A percentile compares a stretch with the other conserved stretches of the same genome.
These are phyloP conservation scores for Gnaphalium uliginosum DNA, from an alignment of 129 eudicot genomes.

Conservation along the genomic window DNA sequence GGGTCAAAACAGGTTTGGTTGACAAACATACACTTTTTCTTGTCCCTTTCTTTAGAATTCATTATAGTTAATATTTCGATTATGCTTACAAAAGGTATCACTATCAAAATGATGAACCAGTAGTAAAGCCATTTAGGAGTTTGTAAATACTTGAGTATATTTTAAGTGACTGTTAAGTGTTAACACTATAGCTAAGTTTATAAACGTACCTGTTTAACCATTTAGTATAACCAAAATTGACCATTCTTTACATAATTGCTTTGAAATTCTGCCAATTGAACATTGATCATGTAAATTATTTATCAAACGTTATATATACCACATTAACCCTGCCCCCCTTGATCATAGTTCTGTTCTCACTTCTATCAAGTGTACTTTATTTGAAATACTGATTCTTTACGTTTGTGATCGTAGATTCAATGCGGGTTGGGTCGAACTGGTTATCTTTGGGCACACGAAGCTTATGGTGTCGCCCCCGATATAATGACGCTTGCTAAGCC, in stretches of 20 bases:
- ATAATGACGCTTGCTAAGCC: constrained; percentile 96
- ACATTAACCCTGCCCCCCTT: not conserved
- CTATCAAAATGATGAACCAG: too few species aligned
- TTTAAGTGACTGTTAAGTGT: not conserved
- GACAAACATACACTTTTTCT: not conserved
- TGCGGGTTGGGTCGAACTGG: constrained; percentile 94
- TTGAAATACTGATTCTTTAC: constrained; percentile 30
- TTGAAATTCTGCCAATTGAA: not conserved
- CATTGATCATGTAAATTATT: not conserved
- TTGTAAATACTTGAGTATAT: not conserved
- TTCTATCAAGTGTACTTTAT: not conserved
- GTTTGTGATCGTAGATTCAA: constrained; percentile 56
- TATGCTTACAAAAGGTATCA: not conserved
- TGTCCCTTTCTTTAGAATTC: not conserved
- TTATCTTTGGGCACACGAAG: constrained; percentile 89
- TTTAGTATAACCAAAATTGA: not conserved
- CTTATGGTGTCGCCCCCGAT: constrained; percentile 67
- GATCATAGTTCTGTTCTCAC: not conserved
- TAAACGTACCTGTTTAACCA: not conserved
- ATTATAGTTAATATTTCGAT: not conserved
- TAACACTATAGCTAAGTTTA: not conserved
- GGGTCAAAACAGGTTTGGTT: not conserved
- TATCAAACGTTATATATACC: too few species aligned
- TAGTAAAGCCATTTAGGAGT: too few species aligned
- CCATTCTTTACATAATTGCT: not conserved